Evolutionary conservation across 2,329 filamentous ascomycete species (phyloP), one percentile per base, ranked within the genome.

Genomic region (Clathrospora elynae): DNA sequence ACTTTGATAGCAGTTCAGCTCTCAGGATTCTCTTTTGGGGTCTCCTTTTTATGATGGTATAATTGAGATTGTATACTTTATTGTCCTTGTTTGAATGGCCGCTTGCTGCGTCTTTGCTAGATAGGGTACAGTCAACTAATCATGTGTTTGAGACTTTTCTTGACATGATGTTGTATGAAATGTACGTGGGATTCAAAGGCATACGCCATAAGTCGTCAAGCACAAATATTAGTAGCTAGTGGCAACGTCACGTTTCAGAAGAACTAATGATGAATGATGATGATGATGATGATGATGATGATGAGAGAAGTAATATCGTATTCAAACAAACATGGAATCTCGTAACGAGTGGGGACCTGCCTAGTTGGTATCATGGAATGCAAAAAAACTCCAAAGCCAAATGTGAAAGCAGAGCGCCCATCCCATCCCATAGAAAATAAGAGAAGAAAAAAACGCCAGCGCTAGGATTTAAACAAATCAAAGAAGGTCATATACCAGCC

Each of bases 321-420:
- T 33, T 17, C 13, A 10, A 18, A 19, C 10, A 13, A 18, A 18
- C 20, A n/a, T n/a, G 30, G 20, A 35, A 18, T 35, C 22, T 25
- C 23, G 13, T 18, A 48, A 33, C 19, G 14, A 34, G 33, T 18
- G 35, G 19, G 43, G 46, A 34, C 41, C 46, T 34, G 36, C 45
- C 45, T 29, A 22, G 26, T n/a, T 46, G 46, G 46, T 49, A 49
- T 49, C 46, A 49, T 42, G 18, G 25, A 28, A 35, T 3, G 35
- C 39, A 24, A 11, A 40, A 39, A 22, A 39, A 51, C 33, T 32
- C 35, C 28, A 18, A 22, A 22, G 29, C 14, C 16, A 35, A 17
- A 39, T 23, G 12, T 19, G 17, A 28, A 18, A 16, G n/a, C 30
- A 6, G 31, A 20, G 37, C 30, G 19, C 14, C 19, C 10, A 26